A percentile compares a stretch with the other conserved stretches of the same genome.
Evolutionary conservation across 345 rosid genomes (phyloP).

Genomic region (Citrus australasica): DNA sequence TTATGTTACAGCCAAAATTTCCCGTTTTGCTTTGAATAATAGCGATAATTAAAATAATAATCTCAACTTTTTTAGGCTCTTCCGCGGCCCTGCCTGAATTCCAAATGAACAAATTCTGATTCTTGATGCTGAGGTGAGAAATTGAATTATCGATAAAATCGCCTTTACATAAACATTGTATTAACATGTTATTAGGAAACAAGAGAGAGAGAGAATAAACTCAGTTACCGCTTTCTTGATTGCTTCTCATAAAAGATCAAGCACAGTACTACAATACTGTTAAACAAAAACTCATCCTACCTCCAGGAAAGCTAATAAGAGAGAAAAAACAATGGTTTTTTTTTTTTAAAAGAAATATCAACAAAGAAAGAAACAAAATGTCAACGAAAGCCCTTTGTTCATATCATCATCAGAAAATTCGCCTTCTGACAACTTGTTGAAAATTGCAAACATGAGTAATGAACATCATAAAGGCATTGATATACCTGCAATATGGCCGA

Average conservation of each 20-base stretch:
- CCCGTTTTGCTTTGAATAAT: too few relatives aligned
- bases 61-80: too few relatives aligned
- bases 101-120: not conserved
- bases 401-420: not conserved
- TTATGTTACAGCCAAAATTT: not conserved
- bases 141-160: not conserved
- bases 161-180: not conserved
- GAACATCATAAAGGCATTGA: constrained; percentile 45
- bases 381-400: not conserved
- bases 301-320: not conserved
- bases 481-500: constrained; percentile 32
- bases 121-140: not conserved
- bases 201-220: not conserved
- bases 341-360: not conserved
- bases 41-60: too few relatives aligned
- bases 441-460: not conserved
- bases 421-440: constrained; percentile 3
- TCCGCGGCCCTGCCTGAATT: not conserved
- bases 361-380: not conserved
- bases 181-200: not conserved
- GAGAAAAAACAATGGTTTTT: too few relatives aligned
- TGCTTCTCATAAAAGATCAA: not conserved
- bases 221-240: not conserved
- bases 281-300: not conserved
- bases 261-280: not conserved